Conservation (phyloP, 2,329 filamentous ascomycete genomes). For the Fusarium fracticaudum region DNA sequence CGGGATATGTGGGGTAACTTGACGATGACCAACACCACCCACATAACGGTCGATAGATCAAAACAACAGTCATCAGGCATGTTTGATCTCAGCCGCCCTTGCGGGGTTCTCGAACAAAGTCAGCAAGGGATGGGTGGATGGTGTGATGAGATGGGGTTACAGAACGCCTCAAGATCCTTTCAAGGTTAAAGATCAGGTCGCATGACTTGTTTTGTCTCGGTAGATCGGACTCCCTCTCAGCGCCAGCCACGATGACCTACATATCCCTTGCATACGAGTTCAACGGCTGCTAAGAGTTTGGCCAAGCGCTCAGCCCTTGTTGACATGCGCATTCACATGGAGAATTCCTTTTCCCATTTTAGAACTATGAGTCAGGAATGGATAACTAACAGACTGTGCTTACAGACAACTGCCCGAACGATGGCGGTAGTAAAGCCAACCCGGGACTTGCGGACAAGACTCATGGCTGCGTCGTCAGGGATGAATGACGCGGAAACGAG, state of each 20-base stretch:
- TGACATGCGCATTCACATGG: constrained; percentile 11
- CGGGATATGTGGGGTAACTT: constrained; percentile 35
- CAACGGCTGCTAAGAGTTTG: constrained; percentile 26
- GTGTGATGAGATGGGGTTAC: constrained; percentile 15
- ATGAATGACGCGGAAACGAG: constrained; percentile 78
- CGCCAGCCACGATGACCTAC: constrained; percentile 30
- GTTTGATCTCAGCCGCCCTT: constrained; percentile 30
- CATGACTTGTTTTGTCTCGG: constrained; percentile 32
- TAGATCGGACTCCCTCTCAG: constrained; percentile 27
- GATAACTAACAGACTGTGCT: constrained; percentile 30
- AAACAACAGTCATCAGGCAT: constrained; percentile 12
- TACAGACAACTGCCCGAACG: constrained; percentile 72
- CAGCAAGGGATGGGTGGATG: constrained; percentile 9
- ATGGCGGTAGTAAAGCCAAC: constrained; percentile 78
- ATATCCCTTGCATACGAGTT: constrained; percentile 35
- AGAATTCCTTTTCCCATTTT: constrained; percentile 15
- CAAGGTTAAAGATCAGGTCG: constrained; percentile 28
- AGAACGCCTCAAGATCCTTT: constrained; percentile 25
- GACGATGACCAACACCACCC: constrained; percentile 31
- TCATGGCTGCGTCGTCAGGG: constrained; percentile 77
- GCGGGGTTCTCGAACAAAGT: constrained; percentile 17
- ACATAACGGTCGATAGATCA: constrained; percentile 21
- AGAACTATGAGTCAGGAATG: constrained; percentile 17
- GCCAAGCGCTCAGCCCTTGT: constrained; percentile 29
- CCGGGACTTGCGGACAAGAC: constrained; percentile 81